A percentile compares a stretch with the other conserved stretches of the same genome.
Evolutionary conservation across 129 eudicot species (phyloP).

Genomic region (Lactuca sativa): DNA sequence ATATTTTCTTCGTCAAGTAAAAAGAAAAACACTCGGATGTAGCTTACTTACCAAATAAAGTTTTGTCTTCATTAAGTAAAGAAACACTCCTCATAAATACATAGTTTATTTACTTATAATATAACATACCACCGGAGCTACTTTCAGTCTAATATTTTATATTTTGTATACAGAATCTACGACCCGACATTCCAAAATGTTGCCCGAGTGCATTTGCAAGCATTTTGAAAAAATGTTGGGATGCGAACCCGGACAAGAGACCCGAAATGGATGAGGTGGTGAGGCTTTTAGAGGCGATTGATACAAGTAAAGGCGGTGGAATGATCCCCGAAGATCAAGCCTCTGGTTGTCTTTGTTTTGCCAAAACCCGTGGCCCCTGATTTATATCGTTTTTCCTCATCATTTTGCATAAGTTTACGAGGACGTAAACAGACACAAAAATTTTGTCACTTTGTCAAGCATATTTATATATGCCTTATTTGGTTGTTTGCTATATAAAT

Average conservation of each 20-base stretch:
- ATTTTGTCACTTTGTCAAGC: conserved; percentile 29
- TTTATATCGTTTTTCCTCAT: background rate
- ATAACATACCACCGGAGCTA: no score
- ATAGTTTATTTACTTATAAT: no score
- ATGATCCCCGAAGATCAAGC: conserved; percentile 90
- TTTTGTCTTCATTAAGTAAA: no score
- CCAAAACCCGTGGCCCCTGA: conserved; percentile 68
- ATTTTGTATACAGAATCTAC: conserved; percentile 54
- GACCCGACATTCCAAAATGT: conserved; percentile 87
- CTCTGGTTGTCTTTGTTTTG: conserved; percentile 67
- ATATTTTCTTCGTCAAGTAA: no score
- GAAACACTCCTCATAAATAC: no score
- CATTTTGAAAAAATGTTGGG: conserved; percentile 93
- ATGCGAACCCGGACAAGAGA: conserved; percentile 70
- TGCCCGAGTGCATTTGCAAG: conserved; percentile 75
- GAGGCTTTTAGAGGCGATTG: conserved; percentile 75
- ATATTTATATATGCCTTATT: background rate
- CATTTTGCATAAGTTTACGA: conserved; percentile 38
- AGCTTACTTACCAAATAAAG: background rate
- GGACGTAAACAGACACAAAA: conserved; percentile 28
- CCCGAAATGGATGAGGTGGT: conserved; percentile 98
- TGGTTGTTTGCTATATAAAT: conserved; percentile 29
- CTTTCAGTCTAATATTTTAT: background rate
- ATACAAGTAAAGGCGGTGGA: conserved; percentile 91
- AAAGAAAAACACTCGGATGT: no score